Conservation (phyloP, 1,139 yeast genomes). For the Pneumocystis sp. region DNA sequence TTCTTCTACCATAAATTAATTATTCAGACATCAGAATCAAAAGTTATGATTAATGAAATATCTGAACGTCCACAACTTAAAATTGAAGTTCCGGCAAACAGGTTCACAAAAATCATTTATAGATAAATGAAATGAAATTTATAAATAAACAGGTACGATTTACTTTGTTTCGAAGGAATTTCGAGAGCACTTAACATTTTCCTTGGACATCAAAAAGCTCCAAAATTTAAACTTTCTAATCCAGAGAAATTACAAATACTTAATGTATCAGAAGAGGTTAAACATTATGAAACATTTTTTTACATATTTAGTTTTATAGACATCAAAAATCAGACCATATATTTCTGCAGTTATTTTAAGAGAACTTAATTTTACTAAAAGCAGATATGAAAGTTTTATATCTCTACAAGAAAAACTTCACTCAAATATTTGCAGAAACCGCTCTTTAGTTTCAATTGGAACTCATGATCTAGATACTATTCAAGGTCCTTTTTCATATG, state of each 20-base stretch:
- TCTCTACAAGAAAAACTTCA: slow-evolving; percentile 93
- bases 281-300: background rate
- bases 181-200: slow-evolving; percentile 88
- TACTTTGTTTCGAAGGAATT: slow-evolving; percentile 96
- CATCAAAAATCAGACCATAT: slow-evolving; percentile 66
- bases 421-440: slow-evolving; percentile 86
- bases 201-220: slow-evolving; percentile 52
- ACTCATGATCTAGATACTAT: slow-evolving; percentile 86
- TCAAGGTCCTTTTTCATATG: slow-evolving; percentile 75
- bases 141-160: slow-evolving; percentile 50
- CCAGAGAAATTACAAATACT: slow-evolving; percentile 50
- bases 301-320: slow-evolving; percentile 18
- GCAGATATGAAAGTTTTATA: slow-evolving; percentile 85
- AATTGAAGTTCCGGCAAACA: slow-evolving; percentile 91
- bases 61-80: slow-evolving; percentile 90
- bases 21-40: slow-evolving; percentile 30
- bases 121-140: slow-evolving; percentile 10
- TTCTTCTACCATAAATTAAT: slow-evolving; percentile 11
- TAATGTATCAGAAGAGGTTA: slow-evolving; percentile 28
- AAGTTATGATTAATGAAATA: slow-evolving; percentile 29
- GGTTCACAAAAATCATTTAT: slow-evolving; percentile 10
- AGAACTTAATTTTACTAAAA: slow-evolving; percentile 62
- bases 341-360: slow-evolving; percentile 90
- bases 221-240: slow-evolving; percentile 43
- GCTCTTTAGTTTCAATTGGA: slow-evolving; percentile 95